Conservation (phyloP, 768 basidiomycete species). For the Hygrocybe punicea region DNA sequence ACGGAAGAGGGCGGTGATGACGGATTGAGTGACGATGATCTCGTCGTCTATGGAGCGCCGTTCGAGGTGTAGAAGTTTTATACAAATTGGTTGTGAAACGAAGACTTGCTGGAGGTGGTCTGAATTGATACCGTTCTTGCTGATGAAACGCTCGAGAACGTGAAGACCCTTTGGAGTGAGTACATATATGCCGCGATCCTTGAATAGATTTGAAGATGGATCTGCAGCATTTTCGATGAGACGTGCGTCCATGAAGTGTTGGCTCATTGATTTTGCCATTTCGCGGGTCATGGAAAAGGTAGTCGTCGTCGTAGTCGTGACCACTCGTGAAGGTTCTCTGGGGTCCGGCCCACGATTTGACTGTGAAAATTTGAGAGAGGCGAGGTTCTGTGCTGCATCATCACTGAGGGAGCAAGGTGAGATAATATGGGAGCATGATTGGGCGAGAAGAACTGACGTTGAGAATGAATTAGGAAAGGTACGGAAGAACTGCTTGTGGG, state of each 20-base stretch:
- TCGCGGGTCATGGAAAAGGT: slow-evolving; percentile 99
- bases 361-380: slow-evolving; percentile 97
- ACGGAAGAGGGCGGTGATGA: slow-evolving; percentile 91
- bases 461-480: slow-evolving; percentile 93
- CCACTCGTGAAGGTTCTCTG: slow-evolving; percentile 93
- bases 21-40: slow-evolving; percentile 91
- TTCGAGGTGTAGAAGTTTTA: slow-evolving; percentile 96
- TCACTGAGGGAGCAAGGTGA: slow-evolving; percentile 53
- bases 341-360: slow-evolving; percentile 98
- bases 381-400: slow-evolving; percentile 89
- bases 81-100: slow-evolving; percentile 88
- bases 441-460: slow-evolving; percentile 58
- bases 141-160: slow-evolving; percentile 98
- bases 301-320: slow-evolving; percentile 98
- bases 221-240: slow-evolving; percentile 96
- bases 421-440: slow-evolving; percentile 12
- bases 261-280: slow-evolving; percentile 99
- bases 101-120: slow-evolving; percentile 91
- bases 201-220: slow-evolving; percentile 84
- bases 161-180: slow-evolving; percentile 98
- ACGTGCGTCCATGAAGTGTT: slow-evolving; percentile 99
- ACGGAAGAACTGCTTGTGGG: slow-evolving; percentile 95
- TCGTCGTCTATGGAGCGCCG: slow-evolving; percentile 91
- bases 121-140: slow-evolving; percentile 96
- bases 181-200: slow-evolving; percentile 94